Base-by-base conservation (phyloP, 202 grass and related monocot genomes). In the Cymbopogon flexuosus region DNA sequence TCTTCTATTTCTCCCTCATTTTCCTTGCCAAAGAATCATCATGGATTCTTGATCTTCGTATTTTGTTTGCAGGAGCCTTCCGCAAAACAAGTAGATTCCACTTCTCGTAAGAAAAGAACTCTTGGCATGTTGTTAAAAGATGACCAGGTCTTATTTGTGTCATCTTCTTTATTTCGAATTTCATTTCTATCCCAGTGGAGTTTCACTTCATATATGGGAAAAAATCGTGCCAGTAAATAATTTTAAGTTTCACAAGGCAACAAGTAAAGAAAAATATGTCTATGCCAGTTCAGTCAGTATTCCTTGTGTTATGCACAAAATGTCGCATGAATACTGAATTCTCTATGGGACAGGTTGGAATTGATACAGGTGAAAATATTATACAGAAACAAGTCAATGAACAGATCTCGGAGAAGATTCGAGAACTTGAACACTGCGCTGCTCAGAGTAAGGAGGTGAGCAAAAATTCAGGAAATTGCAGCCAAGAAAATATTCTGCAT, bases 381-480 rank as follows among this genome's bases (percentile, higher is more conserved):
- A 40, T 76, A 52, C 56, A 4, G 58, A 88, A 72, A 46, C 39
- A 58, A 70, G 39, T 40, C 19, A 73, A 63, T 19, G 41, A 70
- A 49, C 68, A 78, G 65, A 89, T 90, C 9, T 87, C 67, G 34
- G 52, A 80, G 75, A 97, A 93, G 75, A 79, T 91, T 34, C 74
- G 58, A 78, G 74, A 91, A 80, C 80, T 97, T 57, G 90, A 93
- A 86, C 56, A 70, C 54, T 93, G 90, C 21, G 54, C 81, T 80
- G 67, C 76, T 79, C 78, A 93, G 33, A 87, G 78, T 71, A 82
- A 80, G 34, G 67, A 89, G 90, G 88, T 90, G 78, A 92, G 68
- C n/a, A 68, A 58, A 85, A 39, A 64, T 62, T 61, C 12, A 85
- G 74, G 18, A 70, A 52, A 84, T 24, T 83, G 46, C 46, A 74